These are phyloP conservation scores for Aspergillus ibericus DNA, from an alignment of 2,329 filamentous ascomycete species.

Conservation along the genomic window DNA sequence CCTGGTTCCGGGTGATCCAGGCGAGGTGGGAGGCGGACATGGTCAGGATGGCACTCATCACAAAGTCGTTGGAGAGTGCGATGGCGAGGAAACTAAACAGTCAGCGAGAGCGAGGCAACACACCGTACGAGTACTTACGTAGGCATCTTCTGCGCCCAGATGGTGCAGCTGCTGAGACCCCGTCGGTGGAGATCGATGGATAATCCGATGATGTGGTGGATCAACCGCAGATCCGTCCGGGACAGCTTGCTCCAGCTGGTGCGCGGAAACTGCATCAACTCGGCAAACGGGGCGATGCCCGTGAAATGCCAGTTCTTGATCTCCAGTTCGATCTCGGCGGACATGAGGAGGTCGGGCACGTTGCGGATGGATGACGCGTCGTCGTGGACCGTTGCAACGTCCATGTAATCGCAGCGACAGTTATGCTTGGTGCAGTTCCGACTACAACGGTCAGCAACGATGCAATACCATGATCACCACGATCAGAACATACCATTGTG, in stretches of 20 bases:
- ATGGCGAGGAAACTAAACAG: conserved; percentile 73
- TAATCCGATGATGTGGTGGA: conserved; percentile 85
- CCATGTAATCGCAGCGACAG: conserved; percentile 96
- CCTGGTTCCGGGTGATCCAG: conserved; percentile 80
- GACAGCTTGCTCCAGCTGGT: conserved; percentile 72
- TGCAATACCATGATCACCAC: neutral
- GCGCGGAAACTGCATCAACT: conserved; percentile 72
- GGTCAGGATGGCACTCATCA: conserved; percentile 89
- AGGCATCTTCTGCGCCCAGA: conserved; percentile 91
- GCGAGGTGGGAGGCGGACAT: conserved; percentile 95
- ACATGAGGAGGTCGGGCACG: conserved; percentile 73
- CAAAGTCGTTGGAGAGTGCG: conserved; percentile 77
- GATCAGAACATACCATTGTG: conserved; percentile 75
- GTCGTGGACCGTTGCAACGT: conserved; percentile 65
- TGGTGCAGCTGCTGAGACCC: conserved; percentile 77
- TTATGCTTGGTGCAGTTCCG: conserved; percentile 99
- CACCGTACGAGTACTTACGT: too few species aligned
- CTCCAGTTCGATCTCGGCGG: conserved; percentile 76
- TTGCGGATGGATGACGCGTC: conserved; percentile 53
- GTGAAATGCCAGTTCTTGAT: conserved; percentile 82
- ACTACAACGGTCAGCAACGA: conserved; percentile 48
- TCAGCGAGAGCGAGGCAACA: too few species aligned
- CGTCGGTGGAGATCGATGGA: conserved; percentile 77
- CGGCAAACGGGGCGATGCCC: conserved; percentile 80
- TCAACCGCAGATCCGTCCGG: conserved; percentile 77